phyloP scores from a whole-genome alignment of 768 basidiomycete genomes.

The Pulveroboletus sp. region DNA sequence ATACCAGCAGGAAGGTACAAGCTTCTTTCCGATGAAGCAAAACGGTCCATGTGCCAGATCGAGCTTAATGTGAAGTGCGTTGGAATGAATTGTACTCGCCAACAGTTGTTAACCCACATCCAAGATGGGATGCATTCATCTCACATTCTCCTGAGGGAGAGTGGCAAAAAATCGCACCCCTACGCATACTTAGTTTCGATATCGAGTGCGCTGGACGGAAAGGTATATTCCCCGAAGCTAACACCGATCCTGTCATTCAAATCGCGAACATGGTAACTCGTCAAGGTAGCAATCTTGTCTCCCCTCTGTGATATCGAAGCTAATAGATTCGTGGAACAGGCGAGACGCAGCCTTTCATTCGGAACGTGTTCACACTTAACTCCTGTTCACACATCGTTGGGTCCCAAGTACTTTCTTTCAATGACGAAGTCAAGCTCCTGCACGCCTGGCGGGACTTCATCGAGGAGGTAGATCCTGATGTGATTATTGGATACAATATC shows the following conservation, averaged over 20 bases:
- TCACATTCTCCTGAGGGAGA: conserved; percentile 89
- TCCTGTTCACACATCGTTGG: conserved; percentile 94
- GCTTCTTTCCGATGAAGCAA: conserved; percentile 51
- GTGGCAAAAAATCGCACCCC: conserved; percentile 89
- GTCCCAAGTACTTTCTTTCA: conserved; percentile 87
- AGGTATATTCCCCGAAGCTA: conserved; percentile 93
- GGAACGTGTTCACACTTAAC: conserved; percentile 95
- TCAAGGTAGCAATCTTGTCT: conserved; percentile 58
- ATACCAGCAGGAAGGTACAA: conserved; percentile 79
- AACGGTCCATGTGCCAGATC: conserved; percentile 82
- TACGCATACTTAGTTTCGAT: conserved; percentile 95
- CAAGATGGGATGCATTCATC: conserved; percentile 78
- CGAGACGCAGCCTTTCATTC: conserved; percentile 88
- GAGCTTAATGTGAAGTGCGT: conserved; percentile 75
- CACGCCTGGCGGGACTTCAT: conserved; percentile 88
- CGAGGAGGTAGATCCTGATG: conserved; percentile 86
- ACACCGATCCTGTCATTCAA: conserved; percentile 91
- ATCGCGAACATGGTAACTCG: conserved; percentile 99
- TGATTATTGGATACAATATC: conserved; percentile 96
- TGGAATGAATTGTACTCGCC: not conserved
- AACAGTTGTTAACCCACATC: conserved; percentile 3
- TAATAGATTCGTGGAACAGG: conserved; percentile 47
- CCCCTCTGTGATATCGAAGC: not conserved
- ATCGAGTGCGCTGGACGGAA: conserved; percentile 98
- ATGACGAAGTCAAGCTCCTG: conserved; percentile 72